Base-by-base conservation (phyloP, 2,329 filamentous ascomycete species). In the Cryphonectria radicalis region DNA sequence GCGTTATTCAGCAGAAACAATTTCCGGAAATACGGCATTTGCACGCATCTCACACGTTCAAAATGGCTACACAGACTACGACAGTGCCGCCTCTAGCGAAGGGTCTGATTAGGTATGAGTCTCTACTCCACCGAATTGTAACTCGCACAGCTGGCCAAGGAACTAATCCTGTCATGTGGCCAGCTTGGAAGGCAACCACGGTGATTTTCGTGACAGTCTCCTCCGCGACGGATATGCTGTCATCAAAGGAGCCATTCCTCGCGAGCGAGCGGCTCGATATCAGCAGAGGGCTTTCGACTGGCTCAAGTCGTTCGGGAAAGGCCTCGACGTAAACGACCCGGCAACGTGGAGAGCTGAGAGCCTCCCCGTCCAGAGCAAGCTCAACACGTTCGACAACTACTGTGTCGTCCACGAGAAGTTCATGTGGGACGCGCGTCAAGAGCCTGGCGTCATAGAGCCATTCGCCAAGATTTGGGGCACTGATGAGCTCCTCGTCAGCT, bases 161-260 rank as follows among this genome's bases (percentile, higher is more conserved):
- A n/a, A n/a, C n/a, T n/a, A n/a, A n/a, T n/a, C n/a, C n/a, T n/a
- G n/a, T n/a, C n/a, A n/a, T n/a, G n/a, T n/a, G n/a, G n/a, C 57
- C 13, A 46, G 59, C 19, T 19, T 43, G 40, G 40, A 42, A 3
- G 67, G 35, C n/a, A 55, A 14, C 22, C 80, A 81, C 71, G 78
- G 79, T 46, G 82, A 84, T 73, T 84, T 81, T 81, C 79, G 82
- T 4, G 82, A 84, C 67, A 81, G 84, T 82, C 66, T 85, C 83
- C 82, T 76, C 84, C 8, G 77, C 82, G 66, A 53, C 8, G 46
- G 46, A 19, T 17, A 53, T 53, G 8, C 5, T 19, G 79, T 86
- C 14, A 76, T 86, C 68, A 85, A 85, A 70, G 81, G 81, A 1
- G 84, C 82, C 1, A 80, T 86, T 55, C 81, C 83, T 0, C 75